Percentiles rank a stretch among this genome's conserved stretches.
Conservation (phyloP, 202 grass and related monocot species). For the Alloteropsis angusta region DNA sequence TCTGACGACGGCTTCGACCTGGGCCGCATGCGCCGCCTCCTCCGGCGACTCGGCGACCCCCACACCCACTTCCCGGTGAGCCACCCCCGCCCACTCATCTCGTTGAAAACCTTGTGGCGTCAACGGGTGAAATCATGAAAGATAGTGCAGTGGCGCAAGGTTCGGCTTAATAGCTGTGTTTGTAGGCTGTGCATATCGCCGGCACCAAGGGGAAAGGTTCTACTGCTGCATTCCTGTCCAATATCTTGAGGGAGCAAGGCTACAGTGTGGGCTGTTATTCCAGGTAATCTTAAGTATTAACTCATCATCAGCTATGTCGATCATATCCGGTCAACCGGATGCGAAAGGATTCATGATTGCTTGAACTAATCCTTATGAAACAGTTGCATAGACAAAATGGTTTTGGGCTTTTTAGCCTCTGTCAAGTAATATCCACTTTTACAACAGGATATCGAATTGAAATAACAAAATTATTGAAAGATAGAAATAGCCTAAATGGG, state of each 20-base stretch:
- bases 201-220: conserved; percentile 99
- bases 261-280: conserved; percentile 85
- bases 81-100: not conserved
- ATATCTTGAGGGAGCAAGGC: conserved; percentile 76
- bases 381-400: not conserved
- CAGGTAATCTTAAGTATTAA: conserved; percentile 36
- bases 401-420: not conserved
- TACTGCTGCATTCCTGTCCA: conserved; percentile 67
- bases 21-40: conserved; percentile 67
- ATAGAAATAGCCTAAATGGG: not conserved
- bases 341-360: not conserved
- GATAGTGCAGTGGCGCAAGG: not conserved
- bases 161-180: not conserved
- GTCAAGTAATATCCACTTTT: not conserved
- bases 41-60: conserved; percentile 55
- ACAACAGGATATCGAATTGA: not conserved
- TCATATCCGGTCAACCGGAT: not conserved
- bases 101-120: not conserved
- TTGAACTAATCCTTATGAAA: not conserved
- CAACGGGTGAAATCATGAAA: not conserved
- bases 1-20: conserved; percentile 86
- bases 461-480: not conserved
- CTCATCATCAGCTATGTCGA: not conserved
- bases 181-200: conserved; percentile 65
- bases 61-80: conserved; percentile 65